phyloP scores from a whole-genome alignment of 2,329 filamentous ascomycete genomes.

The Alternaria burnsii region DNA sequence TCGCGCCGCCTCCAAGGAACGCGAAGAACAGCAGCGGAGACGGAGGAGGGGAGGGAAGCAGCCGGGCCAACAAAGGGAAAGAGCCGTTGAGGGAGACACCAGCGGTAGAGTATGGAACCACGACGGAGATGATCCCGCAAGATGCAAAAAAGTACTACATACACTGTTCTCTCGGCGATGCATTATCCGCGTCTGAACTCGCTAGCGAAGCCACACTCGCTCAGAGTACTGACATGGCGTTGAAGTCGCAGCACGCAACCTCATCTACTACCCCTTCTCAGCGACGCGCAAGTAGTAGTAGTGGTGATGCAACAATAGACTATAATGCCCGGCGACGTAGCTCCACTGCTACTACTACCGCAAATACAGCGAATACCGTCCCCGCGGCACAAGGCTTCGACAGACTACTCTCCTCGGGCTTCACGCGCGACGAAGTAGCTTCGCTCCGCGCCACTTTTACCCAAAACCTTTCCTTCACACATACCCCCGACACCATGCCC shows the following conservation, averaged over 20 bases:
- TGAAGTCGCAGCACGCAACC: constrained; percentile 39
- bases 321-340: constrained; percentile 26
- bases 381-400: constrained; percentile 90
- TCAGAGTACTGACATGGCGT: constrained; percentile 50
- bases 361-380: constrained; percentile 62
- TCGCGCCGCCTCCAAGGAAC: constrained; percentile 53
- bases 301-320: constrained; percentile 14
- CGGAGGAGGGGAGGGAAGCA: constrained; percentile 47
- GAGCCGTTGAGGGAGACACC: constrained; percentile 62
- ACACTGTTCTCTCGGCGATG: constrained; percentile 89
- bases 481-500: constrained; percentile 90
- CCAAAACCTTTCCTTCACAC: constrained; percentile 80
- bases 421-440: constrained; percentile 83
- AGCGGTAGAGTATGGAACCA: constrained; percentile 24
- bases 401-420: constrained; percentile 79
- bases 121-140: constrained; percentile 24
- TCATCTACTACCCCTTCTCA: constrained; percentile 17
- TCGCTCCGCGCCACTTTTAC: constrained; percentile 88
- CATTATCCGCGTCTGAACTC: constrained; percentile 74
- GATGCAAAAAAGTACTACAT: constrained; percentile 74
- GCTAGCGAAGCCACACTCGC: constrained; percentile 66
- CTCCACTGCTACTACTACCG: constrained; percentile 21
- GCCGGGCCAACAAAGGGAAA: constrained; percentile 79
- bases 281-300: constrained; percentile 25
- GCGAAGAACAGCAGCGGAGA: constrained; percentile 24